These are phyloP conservation scores for Erythrobasidium hasegawianum DNA, from an alignment of 1,284 basidiomycete species.

Conservation along the genomic window DNA sequence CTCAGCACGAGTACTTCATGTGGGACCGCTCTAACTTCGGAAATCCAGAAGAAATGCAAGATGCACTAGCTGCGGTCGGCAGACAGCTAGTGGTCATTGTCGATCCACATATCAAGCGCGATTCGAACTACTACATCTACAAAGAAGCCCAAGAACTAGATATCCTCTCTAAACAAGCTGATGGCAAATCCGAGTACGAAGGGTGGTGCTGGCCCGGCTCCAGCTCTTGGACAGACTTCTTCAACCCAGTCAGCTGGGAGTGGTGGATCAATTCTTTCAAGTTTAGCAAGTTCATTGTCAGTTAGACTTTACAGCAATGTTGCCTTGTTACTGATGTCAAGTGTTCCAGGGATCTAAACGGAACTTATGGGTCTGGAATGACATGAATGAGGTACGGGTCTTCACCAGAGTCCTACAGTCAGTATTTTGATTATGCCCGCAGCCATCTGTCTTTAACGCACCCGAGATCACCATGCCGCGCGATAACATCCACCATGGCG, in stretches of 20 bases:
- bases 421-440: too few species aligned
- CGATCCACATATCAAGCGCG: slow-evolving; percentile 92
- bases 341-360: slow-evolving; percentile 59
- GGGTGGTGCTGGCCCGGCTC: slow-evolving; percentile 99
- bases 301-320: slow-evolving; percentile 13
- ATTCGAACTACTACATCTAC: slow-evolving; percentile 76
- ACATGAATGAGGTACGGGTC: slow-evolving; percentile 84
- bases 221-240: slow-evolving; percentile 94
- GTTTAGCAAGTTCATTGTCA: slow-evolving; percentile 54
- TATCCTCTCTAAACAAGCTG: slow-evolving; percentile 76
- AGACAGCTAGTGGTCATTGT: slow-evolving; percentile 95
- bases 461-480: slow-evolving; percentile 97
- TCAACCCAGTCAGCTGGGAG: slow-evolving; percentile 82
- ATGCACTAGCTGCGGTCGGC: slow-evolving; percentile 75
- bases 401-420: too few species aligned
- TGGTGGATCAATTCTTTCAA: slow-evolving; percentile 89
- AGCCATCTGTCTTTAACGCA: slow-evolving; percentile 93
- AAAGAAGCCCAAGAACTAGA: slow-evolving; percentile 73
- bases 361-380: slow-evolving; percentile 90
- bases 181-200: slow-evolving; percentile 75
- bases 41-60: slow-evolving; percentile 87
- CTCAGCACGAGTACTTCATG: slow-evolving; percentile 94
- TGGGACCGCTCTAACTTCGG: slow-evolving; percentile 93
- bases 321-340: not conserved
- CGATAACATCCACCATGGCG: slow-evolving; percentile 83